Base-by-base conservation (phyloP, 108 stramenopile species). In the Pseudonitzschia multiseries region DNA sequence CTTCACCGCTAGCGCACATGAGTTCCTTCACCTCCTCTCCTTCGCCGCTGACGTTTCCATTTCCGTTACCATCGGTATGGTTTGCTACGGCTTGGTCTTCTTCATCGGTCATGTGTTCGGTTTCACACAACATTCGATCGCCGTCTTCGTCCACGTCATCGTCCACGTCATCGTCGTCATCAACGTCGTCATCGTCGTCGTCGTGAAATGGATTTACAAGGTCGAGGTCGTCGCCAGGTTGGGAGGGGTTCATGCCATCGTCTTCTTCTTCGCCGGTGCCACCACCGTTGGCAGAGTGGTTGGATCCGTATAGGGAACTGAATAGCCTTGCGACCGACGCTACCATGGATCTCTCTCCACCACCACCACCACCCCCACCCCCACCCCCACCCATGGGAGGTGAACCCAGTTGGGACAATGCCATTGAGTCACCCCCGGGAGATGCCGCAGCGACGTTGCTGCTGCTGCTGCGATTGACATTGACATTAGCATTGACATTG, bases 61-160 rank as follows among this genome's bases (percentile, higher is more conserved):
- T 75, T 21, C 57, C 29, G 13, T 59, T 57, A 8, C 68, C 68
- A 24, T 71, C 70, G 12, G 62, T 61, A 26, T 71, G 65, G 29
- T 76, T 57, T 8, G 40, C 73, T 14, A 73, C 78, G n/a, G 44
- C 56, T 1, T 82, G 52, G 8, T 61, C 51, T n/a, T 69, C 42
- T 15, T 72, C 75, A 43, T 69, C 77, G 9, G 26, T 57, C 44
- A 33, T 41, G 32, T 63, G 69, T 21, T 53, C 68, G 36, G 69
- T 75, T 42, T 42, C 42, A 42, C 33, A n/a, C n/a, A n/a, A 36
- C 48, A 31, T 20, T 40, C 14, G 13, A 53, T 69, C 65, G 20
- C 64, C 73, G 10, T 82, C 74, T 40, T 72, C 57, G 32, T 79
- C 70, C 5, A 33, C 22, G 46, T 75, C 71, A 3, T 57, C 22